Evolutionary conservation across 176 grass and related monocot genomes (phyloP), one percentile per base, ranked within the genome.

Genomic region (Urochloa ruziziensis): DNA sequence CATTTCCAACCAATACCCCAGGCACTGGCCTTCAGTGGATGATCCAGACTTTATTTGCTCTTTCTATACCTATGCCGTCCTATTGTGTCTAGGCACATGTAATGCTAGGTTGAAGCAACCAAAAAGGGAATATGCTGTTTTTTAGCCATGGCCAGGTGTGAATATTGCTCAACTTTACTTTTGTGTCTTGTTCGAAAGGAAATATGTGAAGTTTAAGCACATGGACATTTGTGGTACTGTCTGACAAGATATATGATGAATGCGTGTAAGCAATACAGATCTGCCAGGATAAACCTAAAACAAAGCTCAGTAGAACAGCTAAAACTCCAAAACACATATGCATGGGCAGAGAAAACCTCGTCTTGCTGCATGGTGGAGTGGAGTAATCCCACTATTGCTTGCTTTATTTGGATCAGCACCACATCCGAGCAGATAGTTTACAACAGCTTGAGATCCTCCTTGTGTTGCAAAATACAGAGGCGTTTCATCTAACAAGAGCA

Each of bases 331-430:
- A 80, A 66, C 6, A 8, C 62, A 48, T 42, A 79, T 79, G 28
- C 60, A 25, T 9, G 10, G 61, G 77, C 6, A 79, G 33, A 73
- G 21, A 61, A 28, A 82, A 83, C 69, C 69, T 74, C 14, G 9
- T 34, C 16, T 4, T 33, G 42, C 47, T 49, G 69, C 81, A 21
- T 0, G 1, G 25, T 83, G 57, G 30, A 83, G 81, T 32, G 59
- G 27, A 52, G 57, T 62, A 51, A 27, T 47, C 29, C 81, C 69
- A 49, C 25, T 1, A 2, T 3, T 24, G 46, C 35, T 13, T 36
- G 21, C 29, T 83, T 74, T 83, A 10, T 63, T 63, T 83, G 15
- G 81, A 72, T 83, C 70, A 63, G 81, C 69, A 63, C 42, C 81
- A 63, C 6, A 14, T 8, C 48, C 23, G 59, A 82, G 17, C 61